Evolutionary conservation across 2,329 filamentous ascomycete genomes (phyloP), one percentile per base, ranked within the genome.

Genomic region (Curvularia eragrostidis): DNA sequence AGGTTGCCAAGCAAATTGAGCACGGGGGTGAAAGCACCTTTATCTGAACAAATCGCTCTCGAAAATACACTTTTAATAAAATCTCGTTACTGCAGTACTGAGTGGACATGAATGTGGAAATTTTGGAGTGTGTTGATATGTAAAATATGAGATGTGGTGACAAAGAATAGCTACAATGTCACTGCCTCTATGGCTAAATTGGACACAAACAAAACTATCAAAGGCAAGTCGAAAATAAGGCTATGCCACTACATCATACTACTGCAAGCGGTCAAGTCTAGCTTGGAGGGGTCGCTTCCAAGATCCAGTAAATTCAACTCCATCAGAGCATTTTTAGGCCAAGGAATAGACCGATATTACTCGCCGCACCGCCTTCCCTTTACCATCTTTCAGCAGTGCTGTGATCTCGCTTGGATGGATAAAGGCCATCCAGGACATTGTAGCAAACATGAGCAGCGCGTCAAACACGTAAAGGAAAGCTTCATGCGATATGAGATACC

Each of bases 391-490:
- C 19, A 52, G 26, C 19, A 52, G 24, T 24, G 26, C 38, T 26
- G 49, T 30, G 10, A 52, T 46, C 15, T 52, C 49, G 34, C 49
- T 52, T 36, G 41, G 49, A 18, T 52, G 49, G n/a, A 46, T 19
- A 19, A 30, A 52, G 13, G 19, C 28, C 39, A 52, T 44, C 49
- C 28, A 38, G 0, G 69, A 49, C 76, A 82, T 81, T 3, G 79
- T 77, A 6, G 64, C 38, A n/a, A 77, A 66, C 78, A 82, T 82
- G 24, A 80, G 67, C 1, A 70, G 47, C 19, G 79, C 77, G 70
- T 83, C 81, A 52, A 83, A 80, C 23, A 80, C 64, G 61, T 83
- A 82, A 3, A 81, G 52, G 43, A 71, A 81, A 1, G 72, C 68
- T 70, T 84, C 82, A 21, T 77, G 71, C 5, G 55, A 61, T 34